Conservation (phyloP, 352 stramenopile genomes). For the Aphanomyces cochlioides region DNA sequence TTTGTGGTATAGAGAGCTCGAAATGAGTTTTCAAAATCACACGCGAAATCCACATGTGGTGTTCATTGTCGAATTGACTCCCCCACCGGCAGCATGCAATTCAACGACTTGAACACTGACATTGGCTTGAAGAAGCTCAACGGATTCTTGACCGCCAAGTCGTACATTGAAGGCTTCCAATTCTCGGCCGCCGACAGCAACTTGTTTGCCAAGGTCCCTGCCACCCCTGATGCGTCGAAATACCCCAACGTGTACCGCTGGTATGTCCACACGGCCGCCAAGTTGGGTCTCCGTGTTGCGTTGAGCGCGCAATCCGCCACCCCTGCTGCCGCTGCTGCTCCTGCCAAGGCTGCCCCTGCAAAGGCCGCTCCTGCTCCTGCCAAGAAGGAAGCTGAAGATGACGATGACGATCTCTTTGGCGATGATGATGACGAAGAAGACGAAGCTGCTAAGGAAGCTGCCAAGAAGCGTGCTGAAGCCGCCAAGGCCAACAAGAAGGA, state of each 20-base stretch:
- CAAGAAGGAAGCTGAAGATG: slow-evolving; percentile 45
- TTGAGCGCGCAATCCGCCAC: slow-evolving; percentile 34
- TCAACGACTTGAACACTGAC: slow-evolving; percentile 59
- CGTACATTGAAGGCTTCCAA: slow-evolving; percentile 74
- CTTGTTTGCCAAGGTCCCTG: slow-evolving; percentile 50
- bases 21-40: not conserved
- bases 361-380: slow-evolving; percentile 30
- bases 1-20: not conserved
- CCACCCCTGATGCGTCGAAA: slow-evolving; percentile 48
- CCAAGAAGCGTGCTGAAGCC: slow-evolving; percentile 39
- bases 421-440: slow-evolving; percentile 64
- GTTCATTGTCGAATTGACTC: slow-evolving; percentile 24
- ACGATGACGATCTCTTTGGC: slow-evolving; percentile 53
- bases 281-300: slow-evolving; percentile 48
- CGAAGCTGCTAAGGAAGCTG: slow-evolving; percentile 38
- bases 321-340: slow-evolving; percentile 29
- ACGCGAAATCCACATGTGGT: not conserved
- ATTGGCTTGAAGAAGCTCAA: slow-evolving; percentile 73
- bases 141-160: slow-evolving; percentile 71
- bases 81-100: slow-evolving; percentile 37
- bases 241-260: slow-evolving; percentile 64
- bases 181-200: slow-evolving; percentile 61
- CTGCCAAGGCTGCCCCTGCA: slow-evolving; percentile 11
- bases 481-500: slow-evolving; percentile 45
- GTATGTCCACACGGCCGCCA: slow-evolving; percentile 61